phyloP scores from a whole-genome alignment of 306 rosid species.

The apple (Malus domestica) region DNA sequence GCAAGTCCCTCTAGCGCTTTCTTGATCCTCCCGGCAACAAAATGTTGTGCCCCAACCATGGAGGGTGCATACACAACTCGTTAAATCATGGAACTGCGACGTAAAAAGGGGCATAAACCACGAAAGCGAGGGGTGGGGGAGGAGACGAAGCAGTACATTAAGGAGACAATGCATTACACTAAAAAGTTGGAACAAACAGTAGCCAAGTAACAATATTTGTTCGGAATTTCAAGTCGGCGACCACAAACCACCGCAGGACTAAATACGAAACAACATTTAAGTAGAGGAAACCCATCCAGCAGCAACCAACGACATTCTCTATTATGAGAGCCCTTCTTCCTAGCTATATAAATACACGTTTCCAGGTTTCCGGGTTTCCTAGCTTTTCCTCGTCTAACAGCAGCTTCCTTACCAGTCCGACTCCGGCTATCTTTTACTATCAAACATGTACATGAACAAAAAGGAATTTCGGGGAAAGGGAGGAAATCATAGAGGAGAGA shows the following conservation, averaged over 20 bases:
- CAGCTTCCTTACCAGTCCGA: slow-evolving; percentile 44
- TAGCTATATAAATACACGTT: slow-evolving; percentile 55
- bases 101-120: not conserved
- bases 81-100: not conserved
- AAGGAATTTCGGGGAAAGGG: slow-evolving; percentile 18
- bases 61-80: no score
- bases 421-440: slow-evolving; percentile 52
- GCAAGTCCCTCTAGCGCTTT: no score
- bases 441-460: slow-evolving; percentile 62
- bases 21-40: no score
- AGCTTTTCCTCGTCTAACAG: slow-evolving; percentile 40
- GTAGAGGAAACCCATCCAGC: slow-evolving; percentile 33
- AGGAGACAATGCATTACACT: slow-evolving; percentile 34
- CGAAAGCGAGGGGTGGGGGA: not conserved
- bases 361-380: slow-evolving; percentile 9
- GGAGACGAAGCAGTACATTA: not conserved
- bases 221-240: slow-evolving; percentile 33
- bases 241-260: slow-evolving; percentile 47
- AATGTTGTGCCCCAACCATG: no score
- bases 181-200: slow-evolving; percentile 36
- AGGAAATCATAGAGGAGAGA: slow-evolving; percentile 23
- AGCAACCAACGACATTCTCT: slow-evolving; percentile 42
- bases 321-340: slow-evolving; percentile 43
- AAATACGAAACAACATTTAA: slow-evolving; percentile 22
- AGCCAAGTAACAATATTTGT: slow-evolving; percentile 16